phyloP scores from a whole-genome alignment of 306 rosid genomes.

The Hippophae gyantsensis region DNA sequence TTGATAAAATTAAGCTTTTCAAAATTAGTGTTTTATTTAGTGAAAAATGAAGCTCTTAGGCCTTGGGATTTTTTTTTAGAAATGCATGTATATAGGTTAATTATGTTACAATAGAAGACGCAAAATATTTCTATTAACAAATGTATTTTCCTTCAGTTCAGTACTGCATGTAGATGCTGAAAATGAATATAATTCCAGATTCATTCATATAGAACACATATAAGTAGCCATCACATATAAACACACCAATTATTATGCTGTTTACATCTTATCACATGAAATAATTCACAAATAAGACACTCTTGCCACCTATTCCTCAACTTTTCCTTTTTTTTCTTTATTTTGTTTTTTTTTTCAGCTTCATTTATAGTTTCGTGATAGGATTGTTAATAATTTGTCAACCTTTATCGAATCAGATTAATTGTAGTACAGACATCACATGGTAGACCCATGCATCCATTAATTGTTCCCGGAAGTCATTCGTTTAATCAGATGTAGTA shows the following conservation, averaged over 20 bases:
- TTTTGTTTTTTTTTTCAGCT: background rate
- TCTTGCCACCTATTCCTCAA: constrained; percentile 4
- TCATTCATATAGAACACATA: constrained; percentile 2
- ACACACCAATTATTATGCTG: background rate
- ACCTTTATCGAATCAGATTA: background rate
- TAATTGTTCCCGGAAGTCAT: too few species aligned
- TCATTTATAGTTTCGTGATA: background rate
- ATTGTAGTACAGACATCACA: too few species aligned
- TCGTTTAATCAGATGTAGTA: too few species aligned
- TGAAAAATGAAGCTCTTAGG: too few species aligned
- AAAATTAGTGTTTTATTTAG: too few species aligned
- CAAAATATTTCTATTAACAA: too few species aligned
- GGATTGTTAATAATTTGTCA: background rate
- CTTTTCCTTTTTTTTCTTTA: background rate
- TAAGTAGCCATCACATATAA: constrained; percentile 11
- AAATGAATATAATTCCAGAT: background rate
- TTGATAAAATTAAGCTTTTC: too few species aligned
- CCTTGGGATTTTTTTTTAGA: too few species aligned
- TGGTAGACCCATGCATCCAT: too few species aligned
- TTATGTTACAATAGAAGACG: too few species aligned
- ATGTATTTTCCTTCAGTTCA: too few species aligned
- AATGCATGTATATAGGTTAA: too few species aligned
- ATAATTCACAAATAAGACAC: constrained; percentile 21
- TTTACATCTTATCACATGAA: constrained; percentile 18
- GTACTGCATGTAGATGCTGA: background rate